Percentiles rank a stretch among this genome's conserved stretches.
Evolutionary conservation across 2,329 filamentous ascomycete species (phyloP).

Genomic region (Xylariaceae sp.): DNA sequence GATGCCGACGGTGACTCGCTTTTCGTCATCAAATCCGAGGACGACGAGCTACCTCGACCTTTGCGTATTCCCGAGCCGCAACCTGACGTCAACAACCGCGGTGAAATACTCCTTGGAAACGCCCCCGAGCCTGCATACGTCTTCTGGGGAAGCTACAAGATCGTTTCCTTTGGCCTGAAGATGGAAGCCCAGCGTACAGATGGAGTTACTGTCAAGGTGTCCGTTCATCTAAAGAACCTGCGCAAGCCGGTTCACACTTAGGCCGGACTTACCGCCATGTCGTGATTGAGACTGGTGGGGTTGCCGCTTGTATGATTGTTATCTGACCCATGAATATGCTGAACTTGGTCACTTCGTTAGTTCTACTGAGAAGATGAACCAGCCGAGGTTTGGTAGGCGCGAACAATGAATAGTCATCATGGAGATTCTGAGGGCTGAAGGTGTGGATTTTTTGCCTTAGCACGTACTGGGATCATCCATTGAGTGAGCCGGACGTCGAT

Average conservation of each 20-base stretch:
- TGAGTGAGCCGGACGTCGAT: no score
- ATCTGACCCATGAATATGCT: no score
- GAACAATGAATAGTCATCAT: no score
- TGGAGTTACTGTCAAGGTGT: constrained; percentile 16
- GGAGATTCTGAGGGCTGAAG: no score
- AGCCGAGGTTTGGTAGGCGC: no score
- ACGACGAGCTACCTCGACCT: not conserved
- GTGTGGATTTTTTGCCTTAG: no score
- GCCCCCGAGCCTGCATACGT: constrained; percentile 15
- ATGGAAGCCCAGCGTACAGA: constrained; percentile 17
- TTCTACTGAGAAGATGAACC: no score
- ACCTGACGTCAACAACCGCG: not conserved
- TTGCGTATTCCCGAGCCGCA: not conserved
- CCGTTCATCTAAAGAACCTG: constrained; percentile 23
- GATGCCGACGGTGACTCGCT: not conserved
- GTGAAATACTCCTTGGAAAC: constrained; percentile 1
- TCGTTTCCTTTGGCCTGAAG: constrained; percentile 20
- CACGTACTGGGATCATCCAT: no score
- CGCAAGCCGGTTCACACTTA: constrained; percentile 3
- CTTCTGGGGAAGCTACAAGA: constrained; percentile 21
- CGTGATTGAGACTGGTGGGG: no score
- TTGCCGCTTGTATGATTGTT: no score
- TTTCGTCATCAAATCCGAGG: constrained; percentile 11
- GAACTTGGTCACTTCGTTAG: no score
- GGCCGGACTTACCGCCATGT: not conserved